Base-by-base conservation (phyloP, 2,329 filamentous ascomycete genomes). In the Scytalidium lignicola region DNA sequence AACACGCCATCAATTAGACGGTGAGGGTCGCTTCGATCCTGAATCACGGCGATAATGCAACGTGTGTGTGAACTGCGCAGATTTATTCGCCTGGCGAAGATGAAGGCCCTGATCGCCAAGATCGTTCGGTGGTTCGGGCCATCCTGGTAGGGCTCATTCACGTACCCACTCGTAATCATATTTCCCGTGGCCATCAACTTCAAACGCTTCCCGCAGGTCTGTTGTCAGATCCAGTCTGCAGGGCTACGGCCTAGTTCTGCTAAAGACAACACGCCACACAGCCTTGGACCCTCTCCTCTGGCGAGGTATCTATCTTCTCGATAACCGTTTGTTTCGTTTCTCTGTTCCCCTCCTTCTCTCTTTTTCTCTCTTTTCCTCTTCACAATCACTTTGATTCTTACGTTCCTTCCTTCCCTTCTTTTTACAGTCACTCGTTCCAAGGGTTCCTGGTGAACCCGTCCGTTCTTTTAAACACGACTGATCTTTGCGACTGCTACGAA, bases 401-500 rank as follows among this genome's bases (percentile, higher is more conserved):
- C 47, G 48, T 52, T 55, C 52, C 54, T 50, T 21, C 42, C 17
- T 37, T 12, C 42, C 17, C 32, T 12, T 40, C 56, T 49, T 50
- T 57, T 52, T 54, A 32, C 41, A 40, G 42, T 54, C 43, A 40
- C 49, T 48, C 19, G 43, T 48, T 49, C 43, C 51, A 55, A 57
- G 61, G 60, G 57, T 54, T 61, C 60, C 61, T 57, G 59, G 60
- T 48, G 60, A 62, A 49, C 60, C 61, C 58, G 59, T 62, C 56
- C 57, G 56, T 48, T 64, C 51, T 64, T 62, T 51, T 41, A 41
- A 47, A 47, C 54, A 37, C 41, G 45, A 42, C 43, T 43, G 23
- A 26, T 51, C 26, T 49, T 49, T 53, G 48, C 51, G 51, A 52
- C 51, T 26, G 23, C 29, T 22, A 29, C 45, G 23, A 21, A 43